Evolutionary conservation across 2,329 filamentous ascomycete genomes (phyloP).

Genomic region (Paecilomyces sp.): DNA sequence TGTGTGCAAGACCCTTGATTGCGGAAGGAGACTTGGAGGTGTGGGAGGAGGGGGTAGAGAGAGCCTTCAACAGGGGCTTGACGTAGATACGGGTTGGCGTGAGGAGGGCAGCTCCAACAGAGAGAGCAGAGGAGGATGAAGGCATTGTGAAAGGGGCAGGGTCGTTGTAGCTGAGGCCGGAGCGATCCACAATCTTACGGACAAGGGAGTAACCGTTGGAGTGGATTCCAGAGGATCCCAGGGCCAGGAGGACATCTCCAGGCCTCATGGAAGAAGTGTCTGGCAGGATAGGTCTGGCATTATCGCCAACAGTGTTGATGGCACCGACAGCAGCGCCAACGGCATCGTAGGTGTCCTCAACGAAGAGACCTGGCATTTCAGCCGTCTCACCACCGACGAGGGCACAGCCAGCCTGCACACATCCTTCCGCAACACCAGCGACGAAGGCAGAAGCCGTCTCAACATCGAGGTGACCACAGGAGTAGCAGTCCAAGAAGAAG

Average conservation of each 20-base stretch:
- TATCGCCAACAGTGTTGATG: constrained; percentile 49
- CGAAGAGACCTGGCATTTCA: constrained; percentile 96
- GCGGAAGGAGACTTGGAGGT: constrained; percentile 35
- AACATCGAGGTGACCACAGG: constrained; percentile 79
- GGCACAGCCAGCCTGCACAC: constrained; percentile 75
- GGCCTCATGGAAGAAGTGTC: constrained; percentile 65
- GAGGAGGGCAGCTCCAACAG: constrained; percentile 68
- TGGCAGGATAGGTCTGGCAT: constrained; percentile 62
- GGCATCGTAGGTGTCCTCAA: constrained; percentile 83
- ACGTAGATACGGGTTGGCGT: constrained; percentile 94
- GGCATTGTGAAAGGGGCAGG: constrained; percentile 66
- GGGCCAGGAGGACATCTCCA: constrained; percentile 79
- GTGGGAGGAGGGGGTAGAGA: constrained; percentile 24
- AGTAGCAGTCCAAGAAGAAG: constrained; percentile 97
- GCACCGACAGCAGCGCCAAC: constrained; percentile 86
- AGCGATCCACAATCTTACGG: constrained; percentile 72
- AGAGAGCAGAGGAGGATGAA: constrained; percentile 35
- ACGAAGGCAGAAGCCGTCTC: constrained; percentile 77
- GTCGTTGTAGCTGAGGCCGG: constrained; percentile 64
- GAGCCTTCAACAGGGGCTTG: constrained; percentile 64
- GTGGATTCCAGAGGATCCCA: constrained; percentile 81
- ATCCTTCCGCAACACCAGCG: constrained; percentile 81
- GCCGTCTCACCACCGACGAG: constrained; percentile 96
- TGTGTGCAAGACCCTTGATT: constrained; percentile 91
- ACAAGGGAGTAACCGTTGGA: constrained; percentile 98